Conservation (phyloP, 202 grass and related monocot genomes). For the Bolboschoenoplectus hybrid region DNA sequence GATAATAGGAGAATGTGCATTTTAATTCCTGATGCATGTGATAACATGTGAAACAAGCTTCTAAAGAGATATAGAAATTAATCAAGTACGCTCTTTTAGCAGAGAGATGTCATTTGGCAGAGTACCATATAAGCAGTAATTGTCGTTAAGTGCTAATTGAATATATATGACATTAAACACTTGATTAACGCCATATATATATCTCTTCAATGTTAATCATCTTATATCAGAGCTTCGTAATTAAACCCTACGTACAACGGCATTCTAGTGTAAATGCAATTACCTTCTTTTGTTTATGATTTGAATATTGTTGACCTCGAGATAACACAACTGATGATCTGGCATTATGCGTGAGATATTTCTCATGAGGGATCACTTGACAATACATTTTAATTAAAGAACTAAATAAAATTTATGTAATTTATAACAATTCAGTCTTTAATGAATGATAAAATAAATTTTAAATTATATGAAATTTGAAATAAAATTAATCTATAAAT, state of each 20-base stretch:
- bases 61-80: background rate
- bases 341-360: background rate
- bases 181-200: background rate
- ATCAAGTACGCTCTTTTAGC: background rate
- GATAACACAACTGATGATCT: background rate
- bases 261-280: background rate
- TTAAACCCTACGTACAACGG: background rate
- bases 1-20: conserved; percentile 22
- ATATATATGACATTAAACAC: background rate
- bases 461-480: too few relatives aligned
- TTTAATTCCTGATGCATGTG: background rate
- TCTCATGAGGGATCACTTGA: background rate
- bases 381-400: background rate
- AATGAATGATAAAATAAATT: background rate
- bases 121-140: background rate
- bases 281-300: background rate
- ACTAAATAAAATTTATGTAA: background rate
- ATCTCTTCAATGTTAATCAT: background rate
- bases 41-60: conserved; percentile 23
- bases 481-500: too few relatives aligned
- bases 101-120: conserved; percentile 18
- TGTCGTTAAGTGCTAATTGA: background rate
- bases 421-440: background rate
- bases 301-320: conserved; percentile 7
- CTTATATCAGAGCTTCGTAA: conserved; percentile 13